Percentiles rank a stretch among this genome's conserved stretches.
Evolutionary conservation across 2,329 filamentous ascomycete genomes (phyloP).

Genomic region (Huntiella bhutanensis): DNA sequence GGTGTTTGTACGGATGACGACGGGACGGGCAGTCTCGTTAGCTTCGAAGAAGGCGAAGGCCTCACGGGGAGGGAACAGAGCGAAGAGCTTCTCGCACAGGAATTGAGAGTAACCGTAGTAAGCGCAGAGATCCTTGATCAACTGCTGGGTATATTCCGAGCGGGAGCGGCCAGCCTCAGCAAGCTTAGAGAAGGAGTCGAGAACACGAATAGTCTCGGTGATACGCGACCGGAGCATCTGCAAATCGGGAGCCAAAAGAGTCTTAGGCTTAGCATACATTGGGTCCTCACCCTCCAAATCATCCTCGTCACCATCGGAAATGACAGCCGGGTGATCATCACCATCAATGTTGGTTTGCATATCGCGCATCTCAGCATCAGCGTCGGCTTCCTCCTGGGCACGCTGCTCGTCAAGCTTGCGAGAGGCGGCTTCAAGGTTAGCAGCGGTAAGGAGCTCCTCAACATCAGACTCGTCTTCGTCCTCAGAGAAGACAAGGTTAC

Average conservation of each 20-base stretch:
- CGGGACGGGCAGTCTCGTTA: slow-evolving; percentile 82
- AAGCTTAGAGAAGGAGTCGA: slow-evolving; percentile 73
- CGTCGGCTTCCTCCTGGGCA: slow-evolving; percentile 63
- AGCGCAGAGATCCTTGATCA: slow-evolving; percentile 79
- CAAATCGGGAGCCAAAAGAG: slow-evolving; percentile 66
- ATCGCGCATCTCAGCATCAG: slow-evolving; percentile 70
- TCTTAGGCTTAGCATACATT: slow-evolving; percentile 36
- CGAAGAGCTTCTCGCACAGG: slow-evolving; percentile 89
- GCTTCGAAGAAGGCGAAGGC: slow-evolving; percentile 98
- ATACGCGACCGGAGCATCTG: slow-evolving; percentile 77
- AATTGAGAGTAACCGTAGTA: slow-evolving; percentile 95
- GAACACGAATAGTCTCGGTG: slow-evolving; percentile 77
- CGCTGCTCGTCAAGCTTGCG: slow-evolving; percentile 62
- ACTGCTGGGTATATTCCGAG: slow-evolving; percentile 69
- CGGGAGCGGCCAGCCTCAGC: slow-evolving; percentile 64
- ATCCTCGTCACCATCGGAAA: slow-evolving; percentile 35
- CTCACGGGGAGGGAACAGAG: slow-evolving; percentile 79
- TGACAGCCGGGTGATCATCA: slow-evolving; percentile 44
- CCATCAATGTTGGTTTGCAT: slow-evolving; percentile 86
- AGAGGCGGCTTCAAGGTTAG: slow-evolving; percentile 87
- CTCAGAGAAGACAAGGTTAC: slow-evolving; percentile 72
- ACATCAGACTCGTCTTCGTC: slow-evolving; percentile 78
- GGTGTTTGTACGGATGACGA: slow-evolving; percentile 95
- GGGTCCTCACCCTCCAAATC: slow-evolving; percentile 39
- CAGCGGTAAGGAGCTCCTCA: slow-evolving; percentile 80